Evolutionary conservation across 768 basidiomycete genomes (phyloP).

Genomic region (Boletus fagicola): DNA sequence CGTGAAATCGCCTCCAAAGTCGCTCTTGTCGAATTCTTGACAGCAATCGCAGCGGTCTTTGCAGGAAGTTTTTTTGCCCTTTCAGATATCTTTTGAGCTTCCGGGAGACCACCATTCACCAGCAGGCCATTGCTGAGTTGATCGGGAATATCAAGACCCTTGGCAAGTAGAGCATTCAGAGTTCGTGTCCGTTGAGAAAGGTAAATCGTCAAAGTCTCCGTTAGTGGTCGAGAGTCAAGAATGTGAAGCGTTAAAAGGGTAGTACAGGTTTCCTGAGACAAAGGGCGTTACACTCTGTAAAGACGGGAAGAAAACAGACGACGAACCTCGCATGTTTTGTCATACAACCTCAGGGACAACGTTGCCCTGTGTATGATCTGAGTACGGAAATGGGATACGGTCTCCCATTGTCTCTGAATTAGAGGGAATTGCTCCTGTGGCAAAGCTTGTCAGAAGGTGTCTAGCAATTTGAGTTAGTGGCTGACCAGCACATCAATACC

Average conservation of each 20-base stretch:
- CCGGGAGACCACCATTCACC: slow-evolving; percentile 37
- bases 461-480: background rate
- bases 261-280: slow-evolving; percentile 64
- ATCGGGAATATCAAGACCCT: slow-evolving; percentile 25
- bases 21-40: slow-evolving; percentile 51
- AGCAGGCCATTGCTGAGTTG: slow-evolving; percentile 33
- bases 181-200: slow-evolving; percentile 69
- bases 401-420: slow-evolving; percentile 91
- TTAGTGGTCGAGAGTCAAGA: slow-evolving; percentile 80
- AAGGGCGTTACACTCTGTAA: background rate
- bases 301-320: slow-evolving; percentile 11
- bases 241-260: slow-evolving; percentile 81
- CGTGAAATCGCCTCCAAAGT: slow-evolving; percentile 54
- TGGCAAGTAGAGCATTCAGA: slow-evolving; percentile 45
- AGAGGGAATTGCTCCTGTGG: slow-evolving; percentile 81
- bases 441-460: background rate
- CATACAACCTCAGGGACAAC: slow-evolving; percentile 64
- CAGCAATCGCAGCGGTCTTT: slow-evolving; percentile 45
- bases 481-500: slow-evolving; percentile 65
- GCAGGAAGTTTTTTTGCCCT: slow-evolving; percentile 14
- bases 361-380: slow-evolving; percentile 91
- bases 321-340: slow-evolving; percentile 52
- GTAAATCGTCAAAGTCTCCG: slow-evolving; percentile 67
- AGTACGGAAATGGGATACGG: slow-evolving; percentile 78
- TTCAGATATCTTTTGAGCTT: slow-evolving; percentile 7